phyloP scores from a whole-genome alignment of 176 grass and related monocot species.

The Carex kokanica region DNA sequence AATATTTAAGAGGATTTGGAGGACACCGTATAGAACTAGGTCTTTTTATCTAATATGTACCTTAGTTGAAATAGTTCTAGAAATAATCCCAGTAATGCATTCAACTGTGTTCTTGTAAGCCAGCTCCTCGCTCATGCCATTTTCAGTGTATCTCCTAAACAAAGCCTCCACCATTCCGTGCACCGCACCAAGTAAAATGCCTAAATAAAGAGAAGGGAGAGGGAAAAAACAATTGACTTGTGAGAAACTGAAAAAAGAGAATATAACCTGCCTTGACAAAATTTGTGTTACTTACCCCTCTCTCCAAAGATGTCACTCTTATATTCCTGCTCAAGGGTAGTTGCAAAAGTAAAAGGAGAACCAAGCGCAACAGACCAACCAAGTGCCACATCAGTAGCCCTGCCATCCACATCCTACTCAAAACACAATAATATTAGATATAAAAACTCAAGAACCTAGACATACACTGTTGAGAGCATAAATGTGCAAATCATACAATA shows the following conservation, averaged over 20 bases:
- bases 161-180: constrained; percentile 71
- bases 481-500: background rate
- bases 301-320: constrained; percentile 89
- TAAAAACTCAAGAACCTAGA: background rate
- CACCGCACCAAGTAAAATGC: constrained; percentile 65
- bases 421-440: background rate
- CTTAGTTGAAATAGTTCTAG: constrained; percentile 70
- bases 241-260: background rate
- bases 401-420: constrained; percentile 78
- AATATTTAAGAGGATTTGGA: background rate
- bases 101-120: constrained; percentile 75
- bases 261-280: background rate
- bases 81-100: constrained; percentile 77
- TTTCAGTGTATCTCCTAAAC: constrained; percentile 72
- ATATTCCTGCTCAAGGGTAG: constrained; percentile 66
- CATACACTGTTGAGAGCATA: background rate
- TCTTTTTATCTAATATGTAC: constrained; percentile 15
- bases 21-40: background rate
- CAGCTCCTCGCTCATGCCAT: constrained; percentile 61
- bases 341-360: constrained; percentile 75
- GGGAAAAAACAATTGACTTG: background rate
- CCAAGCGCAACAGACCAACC: constrained; percentile 79
- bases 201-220: constrained; percentile 19
- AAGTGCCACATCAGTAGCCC: constrained; percentile 78
- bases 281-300: constrained; percentile 40